Percentiles rank a stretch among this genome's conserved stretches.
Conservation (phyloP, 139 green algal species). For the Monoraphidium neglectum region DNA sequence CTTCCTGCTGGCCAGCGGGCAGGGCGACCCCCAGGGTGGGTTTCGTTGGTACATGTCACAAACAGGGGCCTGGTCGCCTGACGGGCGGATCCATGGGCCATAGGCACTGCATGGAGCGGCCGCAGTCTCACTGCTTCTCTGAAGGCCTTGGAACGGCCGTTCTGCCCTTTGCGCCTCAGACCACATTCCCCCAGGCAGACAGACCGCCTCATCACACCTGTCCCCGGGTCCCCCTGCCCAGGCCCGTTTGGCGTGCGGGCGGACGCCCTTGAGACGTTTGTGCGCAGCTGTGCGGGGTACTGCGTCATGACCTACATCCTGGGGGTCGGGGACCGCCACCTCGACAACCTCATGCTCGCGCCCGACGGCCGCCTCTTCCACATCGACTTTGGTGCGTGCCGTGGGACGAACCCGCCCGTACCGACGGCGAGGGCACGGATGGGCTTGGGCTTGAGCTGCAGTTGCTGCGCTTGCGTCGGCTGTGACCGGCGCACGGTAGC, state of each 20-base stretch:
- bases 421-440: too few relatives aligned
- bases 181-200: not conserved
- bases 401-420: too few relatives aligned
- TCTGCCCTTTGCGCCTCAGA: too few relatives aligned
- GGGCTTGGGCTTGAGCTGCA: too few relatives aligned
- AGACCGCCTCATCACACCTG: not conserved
- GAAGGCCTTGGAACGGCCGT: too few relatives aligned
- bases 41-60: not conserved
- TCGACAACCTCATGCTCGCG: conserved; percentile 96
- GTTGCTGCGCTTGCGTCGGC: too few relatives aligned
- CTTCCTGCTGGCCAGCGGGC: conserved; percentile 71
- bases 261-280: conserved; percentile 84
- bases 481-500: too few relatives aligned
- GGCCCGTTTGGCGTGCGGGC: conserved; percentile 74
- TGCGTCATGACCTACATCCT: conserved; percentile 98
- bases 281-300: conserved; percentile 93
- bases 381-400: conserved; percentile 99
- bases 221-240: conserved; percentile 22
- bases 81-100: too few relatives aligned
- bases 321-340: conserved; percentile 92
- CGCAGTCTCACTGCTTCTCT: too few relatives aligned
- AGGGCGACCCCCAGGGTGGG: conserved; percentile 32
- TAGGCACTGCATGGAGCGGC: too few relatives aligned
- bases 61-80: too few relatives aligned
- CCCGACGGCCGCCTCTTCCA: conserved; percentile 92